Evolutionary conservation across 1,139 yeast genomes (phyloP).

Genomic region (Hemisphaericaspora lyxosophila): DNA sequence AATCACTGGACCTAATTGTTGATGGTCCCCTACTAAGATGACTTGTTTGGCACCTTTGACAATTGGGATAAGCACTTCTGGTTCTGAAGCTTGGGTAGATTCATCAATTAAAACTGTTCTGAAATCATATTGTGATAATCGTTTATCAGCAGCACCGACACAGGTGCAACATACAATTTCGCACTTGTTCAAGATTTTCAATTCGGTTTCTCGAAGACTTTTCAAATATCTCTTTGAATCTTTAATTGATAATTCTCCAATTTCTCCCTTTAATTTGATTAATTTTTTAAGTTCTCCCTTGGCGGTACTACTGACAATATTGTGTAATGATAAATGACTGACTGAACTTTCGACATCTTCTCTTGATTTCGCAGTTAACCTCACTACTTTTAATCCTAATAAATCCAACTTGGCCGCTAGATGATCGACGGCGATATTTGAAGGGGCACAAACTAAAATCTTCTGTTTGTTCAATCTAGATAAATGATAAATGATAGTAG

Average conservation of each 20-base stretch:
- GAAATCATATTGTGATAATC: conserved; percentile 57
- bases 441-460: conserved; percentile 90
- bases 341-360: conserved; percentile 77
- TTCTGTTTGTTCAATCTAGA: conserved; percentile 54
- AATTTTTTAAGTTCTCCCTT: conserved; percentile 60
- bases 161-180: conserved; percentile 91
- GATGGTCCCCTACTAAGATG: conserved; percentile 90
- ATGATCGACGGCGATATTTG: conserved; percentile 94
- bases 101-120: conserved; percentile 86
- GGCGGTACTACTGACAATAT: conserved; percentile 44
- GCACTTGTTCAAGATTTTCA: conserved; percentile 51
- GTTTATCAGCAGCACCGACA: conserved; percentile 82
- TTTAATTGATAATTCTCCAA: conserved; percentile 65
- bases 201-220: conserved; percentile 49
- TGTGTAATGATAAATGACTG: conserved; percentile 53
- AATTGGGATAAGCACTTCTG: conserved; percentile 85
- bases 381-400: conserved; percentile 72
- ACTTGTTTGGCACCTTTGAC: conserved; percentile 89
- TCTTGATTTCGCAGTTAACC: conserved; percentile 73
- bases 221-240: conserved; percentile 50
- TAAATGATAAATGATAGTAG: conserved; percentile 81
- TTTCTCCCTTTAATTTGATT: conserved; percentile 55
- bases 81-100: conserved; percentile 92
- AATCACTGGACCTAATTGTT: conserved; percentile 90
- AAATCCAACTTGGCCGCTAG: conserved; percentile 67